Evolutionary conservation across 2,329 filamentous ascomycete genomes (phyloP), one percentile per base, ranked within the genome.

Genomic region (Tolypocladium pustulatum): DNA sequence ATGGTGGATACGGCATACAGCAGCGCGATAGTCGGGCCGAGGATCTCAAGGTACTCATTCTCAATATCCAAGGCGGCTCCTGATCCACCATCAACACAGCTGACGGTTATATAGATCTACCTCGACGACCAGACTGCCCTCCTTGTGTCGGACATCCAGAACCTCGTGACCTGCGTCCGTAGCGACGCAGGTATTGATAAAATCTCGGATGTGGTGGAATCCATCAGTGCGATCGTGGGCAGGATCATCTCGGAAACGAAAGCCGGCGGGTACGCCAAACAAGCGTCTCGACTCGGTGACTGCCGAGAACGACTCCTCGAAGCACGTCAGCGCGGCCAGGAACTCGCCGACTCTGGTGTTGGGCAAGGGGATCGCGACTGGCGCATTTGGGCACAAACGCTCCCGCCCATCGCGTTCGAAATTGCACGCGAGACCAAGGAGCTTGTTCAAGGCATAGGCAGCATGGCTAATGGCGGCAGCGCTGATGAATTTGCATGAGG

Each of bases 331-430:
- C 82, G 82, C 40, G 87, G 86, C 32, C 76, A 82, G 63, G 79
- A 82, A 10, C 80, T 88, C 32, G 81, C 78, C 9, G 78, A 72
- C 40, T 72, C 78, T 3, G 80, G 79, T 54, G 73, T 77, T 20
- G 57, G 61, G 22, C 76, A 77, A 46, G 75, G 82, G 54, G 77
- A 80, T 57, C 75, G 78, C 61, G 79, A 83, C 62, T 85, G 83
- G 83, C 78, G 78, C 62, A 78, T 79, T 67, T 87, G 87, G 77
- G 87, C 82, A 58, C 85, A 88, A 70, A 86, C 83, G 34, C 75
- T 96, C 56, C 90, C 90, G 13, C 90, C 90, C 2, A 85, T 94
- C 64, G 90, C 90, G n/a, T 95, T 95, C 72, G 88, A 91, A 72
- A 88, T 93, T 68, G 90, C 89, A 8, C 81, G 88, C 60, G 88